Evolutionary conservation across 805 yeast genomes (phyloP), one percentile per base, ranked within the genome.

Genomic region (Torulaspora franciscae): DNA sequence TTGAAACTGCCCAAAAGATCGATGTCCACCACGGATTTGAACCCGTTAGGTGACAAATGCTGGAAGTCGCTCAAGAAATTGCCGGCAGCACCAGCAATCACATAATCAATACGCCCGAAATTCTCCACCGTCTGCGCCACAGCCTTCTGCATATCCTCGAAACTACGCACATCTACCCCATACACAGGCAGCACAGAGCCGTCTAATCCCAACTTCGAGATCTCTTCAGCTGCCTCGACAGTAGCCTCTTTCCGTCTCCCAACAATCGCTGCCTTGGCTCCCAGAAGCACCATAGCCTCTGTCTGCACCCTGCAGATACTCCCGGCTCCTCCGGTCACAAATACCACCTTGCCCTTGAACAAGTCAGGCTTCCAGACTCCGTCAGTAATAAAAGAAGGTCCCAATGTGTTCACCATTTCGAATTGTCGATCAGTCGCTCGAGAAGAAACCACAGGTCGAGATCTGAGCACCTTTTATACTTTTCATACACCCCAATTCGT

Each of bases 251-350:
- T 68, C 56, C 83, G 82, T 59, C 97, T 76, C 2, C 98, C 96
- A 24, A 91, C 64, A 35, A 91, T 83, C 4, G 85, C 85, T 11
- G 95, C 95, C 58, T 86, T 73, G 43, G 96, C 93, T 4, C 98
- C 98, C 8, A 91, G 69, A 13, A 78, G 67, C 2, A 88, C 83
- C 67, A 91, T 52, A 0, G 95, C 95, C 62, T 86, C 95, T 0
- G 85, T 78, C 64, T 90, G 97, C 5, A 85, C 91, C 38, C 93
- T 72, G 65, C 97, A 90, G 44, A 91, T 90, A n/a, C 95, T 80
- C 9, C 97, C 97, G 2, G 97, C 93, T 10, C 97, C 97, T 5
- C 98, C 98, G 1, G 98, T 91, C 42, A 88, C 86, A 54, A 90
- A 85, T 4, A 80, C 93, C 2, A 87, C 96, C 63, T 89, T 89